Evolutionary conservation across 768 basidiomycete species (phyloP).

Genomic region (Gautieria morchelliformis): DNA sequence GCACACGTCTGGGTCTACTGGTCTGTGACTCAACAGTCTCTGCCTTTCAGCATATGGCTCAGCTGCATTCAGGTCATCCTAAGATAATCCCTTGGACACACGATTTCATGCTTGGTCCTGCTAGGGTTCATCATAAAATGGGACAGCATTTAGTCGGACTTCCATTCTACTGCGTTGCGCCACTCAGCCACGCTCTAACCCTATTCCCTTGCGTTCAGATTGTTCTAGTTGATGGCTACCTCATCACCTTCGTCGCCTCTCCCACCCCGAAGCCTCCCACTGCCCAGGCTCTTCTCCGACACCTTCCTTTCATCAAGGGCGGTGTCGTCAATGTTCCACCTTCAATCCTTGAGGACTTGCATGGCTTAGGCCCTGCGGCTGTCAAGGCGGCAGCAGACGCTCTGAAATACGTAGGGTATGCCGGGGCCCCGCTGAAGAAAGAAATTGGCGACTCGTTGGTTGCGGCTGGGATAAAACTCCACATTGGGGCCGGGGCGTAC

Average conservation of each 20-base stretch:
- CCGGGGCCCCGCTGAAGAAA: constrained; percentile 12
- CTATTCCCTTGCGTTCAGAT: not conserved
- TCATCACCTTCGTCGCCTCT: not conserved
- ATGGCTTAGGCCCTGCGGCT: not conserved
- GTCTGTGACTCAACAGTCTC: not conserved
- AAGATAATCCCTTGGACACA: not conserved
- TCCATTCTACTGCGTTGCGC: no score
- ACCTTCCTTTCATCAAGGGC: not conserved
- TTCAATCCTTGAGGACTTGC: not conserved
- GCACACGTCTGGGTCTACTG: constrained; percentile 1
- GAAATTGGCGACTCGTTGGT: constrained; percentile 6
- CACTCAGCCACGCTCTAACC: no score
- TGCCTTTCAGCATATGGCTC: not conserved
- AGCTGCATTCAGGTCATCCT: not conserved
- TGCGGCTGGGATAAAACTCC: constrained; percentile 1
- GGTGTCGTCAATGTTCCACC: not conserved
- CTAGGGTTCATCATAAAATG: no score
- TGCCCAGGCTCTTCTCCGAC: not conserved
- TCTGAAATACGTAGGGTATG: not conserved
- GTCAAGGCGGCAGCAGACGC: not conserved
- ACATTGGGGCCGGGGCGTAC: constrained; percentile 8
- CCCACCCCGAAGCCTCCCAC: not conserved
- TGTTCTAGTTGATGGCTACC: not conserved
- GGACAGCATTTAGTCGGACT: no score
- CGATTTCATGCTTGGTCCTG: no score